Conservation (phyloP, 371 early-diverging fungal genomes). For the Mortierella sp. region DNA sequence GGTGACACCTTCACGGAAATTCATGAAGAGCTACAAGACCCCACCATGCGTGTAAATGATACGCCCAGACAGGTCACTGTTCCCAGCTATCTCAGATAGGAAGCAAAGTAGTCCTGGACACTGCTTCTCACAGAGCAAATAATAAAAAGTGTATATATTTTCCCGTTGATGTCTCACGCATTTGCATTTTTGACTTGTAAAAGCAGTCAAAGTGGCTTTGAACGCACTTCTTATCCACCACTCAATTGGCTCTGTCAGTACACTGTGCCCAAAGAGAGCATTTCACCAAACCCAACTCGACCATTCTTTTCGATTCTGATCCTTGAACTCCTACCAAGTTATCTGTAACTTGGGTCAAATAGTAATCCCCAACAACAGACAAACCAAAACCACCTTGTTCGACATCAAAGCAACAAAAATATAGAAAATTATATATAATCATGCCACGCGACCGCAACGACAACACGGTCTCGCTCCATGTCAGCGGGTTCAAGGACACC, state of each 20-base stretch:
- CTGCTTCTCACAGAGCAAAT: no score
- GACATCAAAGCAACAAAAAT: background rate
- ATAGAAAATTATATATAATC: no score
- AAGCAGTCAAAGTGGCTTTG: background rate
- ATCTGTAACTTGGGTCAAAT: background rate
- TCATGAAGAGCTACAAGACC: conserved; percentile 12
- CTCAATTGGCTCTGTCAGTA: no score
- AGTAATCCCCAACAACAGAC: background rate
- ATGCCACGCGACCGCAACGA: conserved; percentile 55
- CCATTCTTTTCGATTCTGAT: background rate
- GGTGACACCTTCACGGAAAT: conserved; percentile 16
- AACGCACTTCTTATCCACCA: no score
- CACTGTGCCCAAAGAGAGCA: no score
- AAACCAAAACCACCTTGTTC: background rate
- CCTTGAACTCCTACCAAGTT: background rate
- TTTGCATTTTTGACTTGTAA: no score
- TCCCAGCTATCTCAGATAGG: conserved; percentile 20
- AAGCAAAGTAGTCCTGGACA: background rate
- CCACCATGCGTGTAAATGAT: background rate
- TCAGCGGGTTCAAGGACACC: conserved; percentile 55
- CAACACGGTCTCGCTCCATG: conserved; percentile 44
- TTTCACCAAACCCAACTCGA: no score
- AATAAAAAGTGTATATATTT: no score
- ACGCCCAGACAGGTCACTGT: background rate
- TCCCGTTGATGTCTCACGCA: no score